These are phyloP conservation scores for Colletotrichum sansevieriae DNA, from an alignment of 2,329 filamentous ascomycete genomes.

Conservation along the genomic window DNA sequence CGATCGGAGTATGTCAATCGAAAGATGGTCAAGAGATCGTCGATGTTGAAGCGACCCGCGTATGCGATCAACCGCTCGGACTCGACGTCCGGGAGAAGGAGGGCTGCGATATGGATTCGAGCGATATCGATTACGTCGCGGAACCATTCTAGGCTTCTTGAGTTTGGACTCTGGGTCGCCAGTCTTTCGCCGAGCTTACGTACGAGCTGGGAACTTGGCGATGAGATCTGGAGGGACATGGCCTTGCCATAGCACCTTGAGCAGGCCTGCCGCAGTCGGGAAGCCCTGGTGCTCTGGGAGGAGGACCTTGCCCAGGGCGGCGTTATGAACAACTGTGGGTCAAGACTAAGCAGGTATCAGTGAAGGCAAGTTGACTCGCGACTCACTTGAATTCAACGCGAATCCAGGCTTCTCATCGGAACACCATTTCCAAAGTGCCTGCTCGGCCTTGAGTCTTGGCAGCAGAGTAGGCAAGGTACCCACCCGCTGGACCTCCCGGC, in stretches of 20 bases:
- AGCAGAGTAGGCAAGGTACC: conserved; percentile 51
- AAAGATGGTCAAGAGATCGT: conserved; percentile 24
- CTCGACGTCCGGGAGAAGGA: conserved; percentile 23
- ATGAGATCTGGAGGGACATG: conserved; percentile 18
- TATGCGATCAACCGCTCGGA: conserved; percentile 27
- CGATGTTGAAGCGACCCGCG: conserved; percentile 26
- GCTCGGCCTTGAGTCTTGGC: conserved; percentile 54
- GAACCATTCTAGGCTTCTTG: conserved; percentile 9
- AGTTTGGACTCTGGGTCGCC: not conserved
- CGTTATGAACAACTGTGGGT: conserved; percentile 46
- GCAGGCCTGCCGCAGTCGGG: conserved; percentile 44
- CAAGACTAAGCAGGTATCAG: not conserved
- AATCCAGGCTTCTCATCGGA: conserved; percentile 50
- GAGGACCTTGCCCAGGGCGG: conserved; percentile 46
- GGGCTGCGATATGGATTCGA: conserved; percentile 26
- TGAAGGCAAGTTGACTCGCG: not conserved
- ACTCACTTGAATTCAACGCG: conserved; percentile 45
- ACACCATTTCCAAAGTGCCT: conserved; percentile 54
- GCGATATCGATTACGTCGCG: conserved; percentile 32
- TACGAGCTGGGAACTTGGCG: conserved; percentile 29
- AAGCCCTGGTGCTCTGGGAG: conserved; percentile 42
- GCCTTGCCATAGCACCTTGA: conserved; percentile 44
- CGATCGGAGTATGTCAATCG: conserved; percentile 8
- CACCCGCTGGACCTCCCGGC: conserved; percentile 44
- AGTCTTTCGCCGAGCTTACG: not conserved